Conservation (phyloP, 208 protist species). For the Vickermania ingenoplastis region DNA sequence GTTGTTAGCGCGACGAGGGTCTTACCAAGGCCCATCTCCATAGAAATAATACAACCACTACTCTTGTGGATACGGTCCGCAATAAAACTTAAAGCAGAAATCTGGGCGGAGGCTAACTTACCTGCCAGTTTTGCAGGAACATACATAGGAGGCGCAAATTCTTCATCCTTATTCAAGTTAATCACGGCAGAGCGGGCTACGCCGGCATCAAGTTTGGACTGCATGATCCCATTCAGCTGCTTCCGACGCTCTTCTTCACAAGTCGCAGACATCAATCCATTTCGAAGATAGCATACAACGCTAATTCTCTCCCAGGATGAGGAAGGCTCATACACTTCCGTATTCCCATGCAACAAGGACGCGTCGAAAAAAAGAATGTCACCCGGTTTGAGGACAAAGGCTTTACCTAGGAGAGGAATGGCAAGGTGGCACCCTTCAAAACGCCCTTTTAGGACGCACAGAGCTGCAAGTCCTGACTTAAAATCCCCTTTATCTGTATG, state of each 20-base stretch:
- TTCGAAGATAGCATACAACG: slow-evolving; percentile 83
- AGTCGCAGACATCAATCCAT: slow-evolving; percentile 57
- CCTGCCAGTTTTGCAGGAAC: slow-evolving; percentile 35
- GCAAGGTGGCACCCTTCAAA: slow-evolving; percentile 85
- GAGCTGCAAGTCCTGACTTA: slow-evolving; percentile 53
- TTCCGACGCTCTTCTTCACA: slow-evolving; percentile 71
- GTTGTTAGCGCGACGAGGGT: slow-evolving; percentile 73
- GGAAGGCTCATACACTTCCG: slow-evolving; percentile 44
- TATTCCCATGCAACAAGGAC: slow-evolving; percentile 84
- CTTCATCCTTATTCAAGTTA: slow-evolving; percentile 58
- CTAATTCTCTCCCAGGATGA: slow-evolving; percentile 53
- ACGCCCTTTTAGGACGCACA: slow-evolving; percentile 75
- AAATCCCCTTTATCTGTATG: slow-evolving; percentile 87
- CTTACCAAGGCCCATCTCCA: slow-evolving; percentile 89
- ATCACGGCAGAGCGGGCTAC: slow-evolving; percentile 21
- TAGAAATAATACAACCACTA: slow-evolving; percentile 69
- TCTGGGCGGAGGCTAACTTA: slow-evolving; percentile 54
- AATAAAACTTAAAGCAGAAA: slow-evolving; percentile 67
- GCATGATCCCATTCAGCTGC: slow-evolving; percentile 36
- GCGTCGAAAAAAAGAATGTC: slow-evolving; percentile 89
- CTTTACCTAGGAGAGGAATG: slow-evolving; percentile 58
- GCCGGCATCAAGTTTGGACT: slow-evolving; percentile 9
- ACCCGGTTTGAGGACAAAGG: slow-evolving; percentile 61
- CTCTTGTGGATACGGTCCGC: slow-evolving; percentile 35
- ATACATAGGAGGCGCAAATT: slow-evolving; percentile 42